These are phyloP conservation scores for Dillenia suffruticosa DNA, from an alignment of 164 flowering plant genomes.

Conservation along the genomic window DNA sequence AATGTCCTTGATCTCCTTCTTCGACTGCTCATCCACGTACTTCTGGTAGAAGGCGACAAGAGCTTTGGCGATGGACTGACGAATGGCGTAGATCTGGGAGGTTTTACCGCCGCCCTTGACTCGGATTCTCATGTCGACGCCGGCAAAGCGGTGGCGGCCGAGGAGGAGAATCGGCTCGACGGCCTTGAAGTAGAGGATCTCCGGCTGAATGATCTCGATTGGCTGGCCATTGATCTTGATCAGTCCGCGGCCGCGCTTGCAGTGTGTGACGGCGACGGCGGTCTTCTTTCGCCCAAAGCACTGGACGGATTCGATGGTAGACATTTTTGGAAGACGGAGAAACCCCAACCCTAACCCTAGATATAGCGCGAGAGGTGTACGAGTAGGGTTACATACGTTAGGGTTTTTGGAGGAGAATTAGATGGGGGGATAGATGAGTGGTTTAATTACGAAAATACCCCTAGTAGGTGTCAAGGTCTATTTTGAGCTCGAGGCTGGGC, in stretches of 20 bases:
- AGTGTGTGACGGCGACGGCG: slow-evolving; percentile 77
- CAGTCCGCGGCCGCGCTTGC: slow-evolving; percentile 72
- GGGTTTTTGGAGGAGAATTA: no score
- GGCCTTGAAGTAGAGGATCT: slow-evolving; percentile 77
- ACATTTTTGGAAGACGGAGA: slow-evolving; percentile 1
- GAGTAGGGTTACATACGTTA: no score
- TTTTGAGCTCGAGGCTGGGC: no score
- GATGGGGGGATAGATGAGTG: no score
- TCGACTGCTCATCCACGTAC: slow-evolving; percentile 73
- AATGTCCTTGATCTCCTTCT: slow-evolving; percentile 81
- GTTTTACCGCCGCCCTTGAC: slow-evolving; percentile 81
- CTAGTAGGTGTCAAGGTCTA: no score
- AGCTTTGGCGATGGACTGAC: slow-evolving; percentile 81
- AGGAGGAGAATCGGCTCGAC: slow-evolving; percentile 69
- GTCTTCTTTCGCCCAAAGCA: slow-evolving; percentile 85
- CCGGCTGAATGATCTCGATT: slow-evolving; percentile 71
- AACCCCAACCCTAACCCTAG: slow-evolving; percentile 3
- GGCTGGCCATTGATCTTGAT: slow-evolving; percentile 84
- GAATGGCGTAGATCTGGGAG: slow-evolving; percentile 77
- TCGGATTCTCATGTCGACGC: slow-evolving; percentile 76
- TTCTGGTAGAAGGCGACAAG: slow-evolving; percentile 78
- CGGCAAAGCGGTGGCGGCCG: slow-evolving; percentile 64
- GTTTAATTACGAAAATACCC: no score
- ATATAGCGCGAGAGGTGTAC: background rate
- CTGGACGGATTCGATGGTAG: slow-evolving; percentile 51